Conservation (phyloP, 2,329 filamentous ascomycete genomes). For the Aspergillus flavus region DNA sequence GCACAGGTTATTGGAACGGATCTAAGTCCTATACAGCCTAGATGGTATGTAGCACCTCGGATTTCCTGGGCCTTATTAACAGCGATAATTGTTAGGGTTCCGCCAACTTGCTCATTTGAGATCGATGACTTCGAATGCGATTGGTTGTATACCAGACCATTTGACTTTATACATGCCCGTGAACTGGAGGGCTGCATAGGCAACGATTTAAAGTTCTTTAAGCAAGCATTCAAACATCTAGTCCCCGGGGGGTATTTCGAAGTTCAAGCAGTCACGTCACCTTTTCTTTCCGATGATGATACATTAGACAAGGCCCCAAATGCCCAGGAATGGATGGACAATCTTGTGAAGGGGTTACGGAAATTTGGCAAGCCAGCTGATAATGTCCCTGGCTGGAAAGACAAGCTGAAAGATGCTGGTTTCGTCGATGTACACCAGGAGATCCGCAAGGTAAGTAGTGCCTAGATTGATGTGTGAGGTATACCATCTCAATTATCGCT, state of each 20-base stretch:
- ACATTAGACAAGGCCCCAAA: not conserved
- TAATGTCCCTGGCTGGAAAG: not conserved
- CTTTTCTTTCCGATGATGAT: not conserved
- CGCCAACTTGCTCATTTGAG: not conserved
- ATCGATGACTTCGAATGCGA: not conserved
- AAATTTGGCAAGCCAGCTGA: not conserved
- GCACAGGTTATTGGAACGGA: not conserved
- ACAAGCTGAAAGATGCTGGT: not conserved
- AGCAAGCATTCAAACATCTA: not conserved
- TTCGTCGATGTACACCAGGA: not conserved
- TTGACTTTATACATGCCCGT: conserved; percentile 1
- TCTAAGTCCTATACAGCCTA: not conserved
- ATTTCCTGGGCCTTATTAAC: no score
- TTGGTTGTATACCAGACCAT: not conserved
- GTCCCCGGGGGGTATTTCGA: not conserved
- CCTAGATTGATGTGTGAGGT: not conserved
- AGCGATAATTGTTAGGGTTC: not conserved
- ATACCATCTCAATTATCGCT: not conserved
- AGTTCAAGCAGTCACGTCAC: not conserved
- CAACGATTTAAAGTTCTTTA: not conserved
- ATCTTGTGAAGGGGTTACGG: not conserved
- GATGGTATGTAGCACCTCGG: not conserved
- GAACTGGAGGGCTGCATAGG: conserved; percentile 2
- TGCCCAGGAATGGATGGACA: not conserved
- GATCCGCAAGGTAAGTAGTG: not conserved